phyloP scores from a whole-genome alignment of 2,329 filamentous ascomycete genomes.

The Ramularia endophylla region DNA sequence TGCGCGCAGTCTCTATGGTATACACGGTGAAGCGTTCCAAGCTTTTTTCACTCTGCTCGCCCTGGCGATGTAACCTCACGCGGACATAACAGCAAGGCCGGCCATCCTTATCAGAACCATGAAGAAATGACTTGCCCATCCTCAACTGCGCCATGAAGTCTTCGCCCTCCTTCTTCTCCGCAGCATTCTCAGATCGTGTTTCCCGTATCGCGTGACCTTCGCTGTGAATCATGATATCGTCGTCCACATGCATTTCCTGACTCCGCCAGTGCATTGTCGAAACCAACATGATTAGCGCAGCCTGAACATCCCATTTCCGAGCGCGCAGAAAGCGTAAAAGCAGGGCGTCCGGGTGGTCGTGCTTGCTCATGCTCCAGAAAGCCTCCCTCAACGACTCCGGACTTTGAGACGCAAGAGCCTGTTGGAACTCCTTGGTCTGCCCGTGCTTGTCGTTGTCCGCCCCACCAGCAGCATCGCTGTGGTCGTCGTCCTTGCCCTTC shows the following conservation, averaged over 20 bases:
- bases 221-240: constrained; percentile 74
- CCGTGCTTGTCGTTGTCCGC: constrained; percentile 82
- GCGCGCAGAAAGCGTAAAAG: constrained; percentile 77
- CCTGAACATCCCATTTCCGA: constrained; percentile 93
- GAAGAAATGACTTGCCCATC: constrained; percentile 88
- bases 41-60: constrained; percentile 74
- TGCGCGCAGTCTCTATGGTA: constrained; percentile 86
- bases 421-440: constrained; percentile 77
- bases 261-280: constrained; percentile 90
- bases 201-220: constrained; percentile 60
- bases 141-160: constrained; percentile 81
- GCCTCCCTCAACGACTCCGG: constrained; percentile 74
- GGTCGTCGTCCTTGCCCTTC: constrained; percentile 44
- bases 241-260: constrained; percentile 78
- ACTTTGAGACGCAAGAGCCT: constrained; percentile 68
- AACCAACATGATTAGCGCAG: constrained; percentile 88
- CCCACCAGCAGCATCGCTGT: constrained; percentile 36
- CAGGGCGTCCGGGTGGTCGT: constrained; percentile 85
- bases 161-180: constrained; percentile 60
- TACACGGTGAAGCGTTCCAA: constrained; percentile 89
- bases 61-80: constrained; percentile 72
- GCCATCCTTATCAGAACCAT: constrained; percentile 77
- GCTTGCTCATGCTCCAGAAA: constrained; percentile 92
- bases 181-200: constrained; percentile 52
- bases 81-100: constrained; percentile 83